phyloP scores from a whole-genome alignment of 805 yeast genomes.

The Yarrowia sp. region DNA sequence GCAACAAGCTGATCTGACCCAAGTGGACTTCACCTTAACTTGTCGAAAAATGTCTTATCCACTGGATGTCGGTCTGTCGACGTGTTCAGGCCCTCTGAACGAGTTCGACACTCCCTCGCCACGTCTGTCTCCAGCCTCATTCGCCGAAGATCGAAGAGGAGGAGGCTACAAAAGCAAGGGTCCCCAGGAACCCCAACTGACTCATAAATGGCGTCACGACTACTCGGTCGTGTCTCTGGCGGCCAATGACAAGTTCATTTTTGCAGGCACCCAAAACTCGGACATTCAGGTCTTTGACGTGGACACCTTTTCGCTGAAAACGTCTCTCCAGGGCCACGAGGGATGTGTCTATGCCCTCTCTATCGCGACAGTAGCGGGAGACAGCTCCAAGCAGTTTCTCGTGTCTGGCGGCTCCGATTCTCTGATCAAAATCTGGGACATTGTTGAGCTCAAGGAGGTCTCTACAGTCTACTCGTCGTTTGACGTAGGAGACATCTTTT shows the following conservation, averaged over 20 bases:
- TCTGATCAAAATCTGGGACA: conserved; percentile 78
- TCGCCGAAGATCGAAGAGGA: conserved; percentile 13
- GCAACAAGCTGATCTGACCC: not conserved
- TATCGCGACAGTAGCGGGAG: conserved; percentile 32
- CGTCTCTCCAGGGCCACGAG: conserved; percentile 56
- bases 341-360: conserved; percentile 71
- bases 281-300: conserved; percentile 69
- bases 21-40: not conserved
- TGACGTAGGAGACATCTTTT: conserved; percentile 92
- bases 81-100: conserved; percentile 15
- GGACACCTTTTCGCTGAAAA: conserved; percentile 54
- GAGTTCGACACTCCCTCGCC: conserved; percentile 22
- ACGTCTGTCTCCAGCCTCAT: not conserved
- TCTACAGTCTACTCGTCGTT: conserved; percentile 77
- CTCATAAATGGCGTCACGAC: conserved; percentile 74
- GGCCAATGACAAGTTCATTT: conserved; percentile 41
- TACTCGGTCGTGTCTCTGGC: conserved; percentile 66
- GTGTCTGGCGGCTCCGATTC: conserved; percentile 92
- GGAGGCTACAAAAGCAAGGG: conserved; percentile 6
- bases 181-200: conserved; percentile 32
- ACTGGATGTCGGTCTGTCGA: conserved; percentile 12
- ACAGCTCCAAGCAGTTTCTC: conserved; percentile 48
- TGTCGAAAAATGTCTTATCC: not conserved
- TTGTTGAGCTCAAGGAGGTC: conserved; percentile 43
- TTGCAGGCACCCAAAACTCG: conserved; percentile 91